These are phyloP conservation scores for Phialocephala subalpina DNA, from an alignment of 2,329 filamentous ascomycete species.

Conservation along the genomic window DNA sequence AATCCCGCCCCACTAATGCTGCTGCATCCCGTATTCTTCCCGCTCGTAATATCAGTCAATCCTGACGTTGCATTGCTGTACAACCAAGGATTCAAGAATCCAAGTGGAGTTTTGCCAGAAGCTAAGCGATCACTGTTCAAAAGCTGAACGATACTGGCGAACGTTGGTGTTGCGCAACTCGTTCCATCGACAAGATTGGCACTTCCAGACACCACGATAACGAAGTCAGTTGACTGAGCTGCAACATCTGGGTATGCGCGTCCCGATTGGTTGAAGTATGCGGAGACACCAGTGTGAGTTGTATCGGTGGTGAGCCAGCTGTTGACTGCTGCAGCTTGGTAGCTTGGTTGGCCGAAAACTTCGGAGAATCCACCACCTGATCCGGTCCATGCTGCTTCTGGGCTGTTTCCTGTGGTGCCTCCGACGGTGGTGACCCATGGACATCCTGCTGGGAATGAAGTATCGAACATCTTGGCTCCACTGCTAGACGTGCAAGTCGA, in stretches of 20 bases:
- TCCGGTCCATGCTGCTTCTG: conserved; percentile 40
- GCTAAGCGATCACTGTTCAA: conserved; percentile 68
- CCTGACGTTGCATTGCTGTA: conserved; percentile 48
- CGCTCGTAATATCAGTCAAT: conserved; percentile 50
- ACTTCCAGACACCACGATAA: conserved; percentile 45
- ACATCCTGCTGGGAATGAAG: conserved; percentile 57
- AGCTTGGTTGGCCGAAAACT: conserved; percentile 50
- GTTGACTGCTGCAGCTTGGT: conserved; percentile 51
- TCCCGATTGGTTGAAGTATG: conserved; percentile 56
- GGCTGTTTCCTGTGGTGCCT: conserved; percentile 39
- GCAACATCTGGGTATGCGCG: conserved; percentile 61
- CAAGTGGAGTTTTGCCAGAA: conserved; percentile 53
- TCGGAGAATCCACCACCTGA: conserved; percentile 53
- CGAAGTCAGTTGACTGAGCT: conserved; percentile 65
- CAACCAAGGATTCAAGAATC: conserved; percentile 55
- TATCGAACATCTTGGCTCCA: conserved; percentile 54
- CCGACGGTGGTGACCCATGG: conserved; percentile 61
- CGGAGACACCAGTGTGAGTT: conserved; percentile 51
- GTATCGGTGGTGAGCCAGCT: conserved; percentile 55
- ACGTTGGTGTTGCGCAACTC: conserved; percentile 62
- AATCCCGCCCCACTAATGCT: conserved; percentile 36
- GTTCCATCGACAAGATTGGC: conserved; percentile 55
- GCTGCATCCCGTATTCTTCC: conserved; percentile 49
- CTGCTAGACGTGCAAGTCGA: conserved; percentile 35
- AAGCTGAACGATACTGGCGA: conserved; percentile 65